These are phyloP conservation scores for Populus ilicifolia DNA, from an alignment of 345 rosid species.

Conservation along the genomic window DNA sequence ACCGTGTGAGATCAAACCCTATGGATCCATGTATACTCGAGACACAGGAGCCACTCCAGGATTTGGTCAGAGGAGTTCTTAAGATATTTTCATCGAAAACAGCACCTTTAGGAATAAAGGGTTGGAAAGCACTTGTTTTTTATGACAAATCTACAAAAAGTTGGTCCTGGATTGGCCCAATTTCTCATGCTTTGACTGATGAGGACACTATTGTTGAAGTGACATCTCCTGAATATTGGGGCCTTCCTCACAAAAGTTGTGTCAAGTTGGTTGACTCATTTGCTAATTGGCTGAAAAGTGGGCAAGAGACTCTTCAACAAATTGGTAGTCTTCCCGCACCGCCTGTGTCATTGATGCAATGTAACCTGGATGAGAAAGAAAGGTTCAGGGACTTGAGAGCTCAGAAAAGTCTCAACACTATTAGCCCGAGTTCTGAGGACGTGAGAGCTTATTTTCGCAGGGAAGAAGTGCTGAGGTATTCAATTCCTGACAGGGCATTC, in stretches of 20 bases:
- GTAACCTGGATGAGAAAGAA: constrained; percentile 88
- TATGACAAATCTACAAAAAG: constrained; percentile 74
- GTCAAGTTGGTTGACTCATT: constrained; percentile 95
- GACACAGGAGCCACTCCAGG: constrained; percentile 95
- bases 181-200: constrained; percentile 47
- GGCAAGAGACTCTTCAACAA: constrained; percentile 91
- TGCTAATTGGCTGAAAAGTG: constrained; percentile 94
- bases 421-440: constrained; percentile 76
- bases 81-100: constrained; percentile 86
- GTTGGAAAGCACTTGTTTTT: constrained; percentile 88
- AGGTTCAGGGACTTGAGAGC: constrained; percentile 97
- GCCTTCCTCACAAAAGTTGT: constrained; percentile 87
- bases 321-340: constrained; percentile 97
- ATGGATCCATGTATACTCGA: constrained; percentile 93
- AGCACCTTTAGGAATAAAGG: constrained; percentile 94
- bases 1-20: constrained; percentile 81
- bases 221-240: constrained; percentile 95
- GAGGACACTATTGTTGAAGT: constrained; percentile 75
- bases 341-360: constrained; percentile 73
- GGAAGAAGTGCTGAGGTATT: constrained; percentile 90
- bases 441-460: constrained; percentile 82
- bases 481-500: constrained; percentile 98
- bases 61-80: constrained; percentile 91
- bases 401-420: constrained; percentile 94
- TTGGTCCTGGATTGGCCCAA: constrained; percentile 94